Evolutionary conservation across 495 filamentous ascomycete species (phyloP).

Genomic region (Parathielavia appendiculata): DNA sequence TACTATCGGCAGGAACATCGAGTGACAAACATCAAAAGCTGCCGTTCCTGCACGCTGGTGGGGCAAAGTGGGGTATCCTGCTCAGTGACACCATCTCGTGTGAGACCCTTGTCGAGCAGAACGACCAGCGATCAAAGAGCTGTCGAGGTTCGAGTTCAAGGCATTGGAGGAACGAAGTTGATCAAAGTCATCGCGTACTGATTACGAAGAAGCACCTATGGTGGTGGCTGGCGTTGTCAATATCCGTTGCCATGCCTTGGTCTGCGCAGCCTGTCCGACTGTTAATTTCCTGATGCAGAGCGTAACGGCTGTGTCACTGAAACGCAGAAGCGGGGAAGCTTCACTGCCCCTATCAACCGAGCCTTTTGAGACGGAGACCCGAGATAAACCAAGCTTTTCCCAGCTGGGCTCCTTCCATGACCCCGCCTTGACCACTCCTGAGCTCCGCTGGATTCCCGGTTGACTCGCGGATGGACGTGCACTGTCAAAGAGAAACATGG

Average conservation of each 20-base stretch:
- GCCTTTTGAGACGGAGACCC: not conserved
- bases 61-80: conserved; percentile 8
- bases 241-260: not conserved
- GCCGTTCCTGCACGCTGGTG: conserved; percentile 4
- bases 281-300: not conserved
- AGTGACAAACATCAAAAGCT: not conserved
- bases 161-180: not conserved
- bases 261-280: not conserved
- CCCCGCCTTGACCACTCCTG: not conserved
- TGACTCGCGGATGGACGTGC: no score
- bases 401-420: not conserved
- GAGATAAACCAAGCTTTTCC: not conserved
- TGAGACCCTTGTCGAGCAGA: not conserved
- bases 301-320: conserved; percentile 1
- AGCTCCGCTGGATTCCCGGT: no score
- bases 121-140: not conserved
- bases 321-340: conserved; percentile 3
- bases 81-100: conserved; percentile 4
- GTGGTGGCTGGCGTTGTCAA: not conserved
- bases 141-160: not conserved
- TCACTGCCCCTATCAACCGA: not conserved
- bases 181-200: not conserved
- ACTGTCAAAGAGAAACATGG: not conserved
- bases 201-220: not conserved
- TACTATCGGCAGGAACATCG: not conserved